A percentile compares a stretch with the other conserved stretches of the same genome.
These are phyloP conservation scores for Ceratocystis smalleyi DNA, from an alignment of 2,329 filamentous ascomycete species.

Conservation along the genomic window DNA sequence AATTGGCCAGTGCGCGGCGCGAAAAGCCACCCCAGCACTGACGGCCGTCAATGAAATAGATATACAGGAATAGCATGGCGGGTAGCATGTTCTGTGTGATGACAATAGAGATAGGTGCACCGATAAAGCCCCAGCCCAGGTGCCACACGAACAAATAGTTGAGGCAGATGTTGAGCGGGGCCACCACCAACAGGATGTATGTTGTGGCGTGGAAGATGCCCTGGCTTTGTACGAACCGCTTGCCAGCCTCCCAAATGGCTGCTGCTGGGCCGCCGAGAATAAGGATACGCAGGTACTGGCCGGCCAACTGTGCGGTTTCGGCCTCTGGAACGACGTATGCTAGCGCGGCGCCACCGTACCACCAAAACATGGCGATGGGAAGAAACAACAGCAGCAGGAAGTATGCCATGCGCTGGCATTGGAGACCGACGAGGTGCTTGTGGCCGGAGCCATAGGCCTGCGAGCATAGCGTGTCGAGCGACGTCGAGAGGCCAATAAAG, in stretches of 20 bases:
- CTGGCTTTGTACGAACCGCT: constrained; percentile 70
- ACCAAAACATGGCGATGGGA: constrained; percentile 59
- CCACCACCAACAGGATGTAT: constrained; percentile 60
- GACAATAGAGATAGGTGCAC: constrained; percentile 66
- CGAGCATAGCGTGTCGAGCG: constrained; percentile 79
- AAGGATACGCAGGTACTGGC: constrained; percentile 56
- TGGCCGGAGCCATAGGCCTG: constrained; percentile 88
- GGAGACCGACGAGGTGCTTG: constrained; percentile 71
- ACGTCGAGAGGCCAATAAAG: constrained; percentile 74
- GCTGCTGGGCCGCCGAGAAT: constrained; percentile 61
- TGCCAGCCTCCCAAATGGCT: constrained; percentile 60
- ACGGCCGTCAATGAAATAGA: constrained; percentile 54
- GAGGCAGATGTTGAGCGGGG: constrained; percentile 60
- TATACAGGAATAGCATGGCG: constrained; percentile 60
- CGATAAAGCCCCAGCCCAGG: constrained; percentile 53
- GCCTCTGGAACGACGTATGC: constrained; percentile 28
- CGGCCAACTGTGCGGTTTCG: constrained; percentile 54
- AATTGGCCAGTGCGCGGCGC: constrained; percentile 53
- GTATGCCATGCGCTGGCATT: constrained; percentile 66
- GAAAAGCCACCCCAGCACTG: constrained; percentile 79
- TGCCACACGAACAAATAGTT: constrained; percentile 70
- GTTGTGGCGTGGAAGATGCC: constrained; percentile 65
- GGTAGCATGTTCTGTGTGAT: constrained; percentile 67
- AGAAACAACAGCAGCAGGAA: constrained; percentile 59
- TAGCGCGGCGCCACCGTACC: constrained; percentile 51